These are phyloP conservation scores for Geotrichum siamense DNA, from an alignment of 1,139 yeast species.

Conservation along the genomic window DNA sequence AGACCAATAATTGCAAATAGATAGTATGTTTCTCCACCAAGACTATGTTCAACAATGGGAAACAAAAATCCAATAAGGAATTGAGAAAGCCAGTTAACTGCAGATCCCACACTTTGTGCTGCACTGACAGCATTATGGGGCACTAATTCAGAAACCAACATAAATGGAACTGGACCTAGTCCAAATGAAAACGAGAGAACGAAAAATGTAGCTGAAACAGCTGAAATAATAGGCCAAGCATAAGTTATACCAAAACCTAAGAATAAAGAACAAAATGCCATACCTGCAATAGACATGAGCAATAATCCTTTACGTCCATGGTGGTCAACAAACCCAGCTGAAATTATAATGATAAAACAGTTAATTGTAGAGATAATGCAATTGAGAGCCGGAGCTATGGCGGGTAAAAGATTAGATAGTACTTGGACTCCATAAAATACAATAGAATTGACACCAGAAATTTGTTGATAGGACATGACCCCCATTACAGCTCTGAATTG, in stretches of 20 bases:
- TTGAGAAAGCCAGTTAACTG: constrained; percentile 87
- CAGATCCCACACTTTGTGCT: constrained; percentile 90
- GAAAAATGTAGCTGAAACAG: constrained; percentile 61
- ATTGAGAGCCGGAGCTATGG: constrained; percentile 60
- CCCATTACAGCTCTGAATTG: constrained; percentile 64
- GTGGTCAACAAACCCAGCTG: constrained; percentile 67
- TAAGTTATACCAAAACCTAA: constrained; percentile 60
- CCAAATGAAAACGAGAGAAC: constrained; percentile 86
- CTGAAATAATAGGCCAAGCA: constrained; percentile 47
- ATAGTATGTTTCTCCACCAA: constrained; percentile 78
- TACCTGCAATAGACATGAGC: constrained; percentile 54
- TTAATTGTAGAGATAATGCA: constrained; percentile 68
- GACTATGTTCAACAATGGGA: constrained; percentile 55
- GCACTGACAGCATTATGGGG: constrained; percentile 70
- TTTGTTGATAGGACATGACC: constrained; percentile 79
- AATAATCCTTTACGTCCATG: constrained; percentile 73
- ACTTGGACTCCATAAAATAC: constrained; percentile 88
- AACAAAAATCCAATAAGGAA: constrained; percentile 58
- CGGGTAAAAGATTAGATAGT: constrained; percentile 60
- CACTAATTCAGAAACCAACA: constrained; percentile 82
- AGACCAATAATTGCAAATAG: constrained; percentile 47
- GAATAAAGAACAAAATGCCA: constrained; percentile 58
- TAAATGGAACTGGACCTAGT: constrained; percentile 89
- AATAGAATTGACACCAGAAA: constrained; percentile 87
- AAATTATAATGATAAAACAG: constrained; percentile 58